Evolutionary conservation across 305 asterid species (phyloP), one percentile per base, ranked within the genome.

Genomic region (Nicotiana rustica): DNA sequence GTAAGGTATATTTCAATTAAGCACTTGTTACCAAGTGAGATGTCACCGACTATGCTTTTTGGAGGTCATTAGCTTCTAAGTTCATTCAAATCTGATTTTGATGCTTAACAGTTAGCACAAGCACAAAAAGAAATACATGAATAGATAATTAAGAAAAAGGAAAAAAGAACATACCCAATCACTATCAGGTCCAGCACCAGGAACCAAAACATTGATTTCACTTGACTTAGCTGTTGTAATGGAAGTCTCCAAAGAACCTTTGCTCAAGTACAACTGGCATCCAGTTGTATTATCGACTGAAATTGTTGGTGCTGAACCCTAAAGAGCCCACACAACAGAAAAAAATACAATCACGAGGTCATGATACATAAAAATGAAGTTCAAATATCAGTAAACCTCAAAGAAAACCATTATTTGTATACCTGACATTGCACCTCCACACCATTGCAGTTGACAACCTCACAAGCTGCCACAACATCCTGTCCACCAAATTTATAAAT

Each of bases 391-490:
- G 17, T 59, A 55, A 76, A 76, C 49, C 47, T 55, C 66, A 9
- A 59, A 31, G 80, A 66, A 76, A 65, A 17, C 31, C 31, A 55
- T 76, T 76, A 76, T 76, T 55, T 76, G n/a, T 15, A 55, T 88
- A 97, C 99, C 99, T 95, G 98, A 85, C 98, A 95, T 84, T 97
- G 99, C 86, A 97, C 96, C 93, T 97, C 97, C 71, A 97, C 91
- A 1, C 93, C 89, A 77, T 79, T 92, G 88, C 97, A 92, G 87
- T 97, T 97, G 85, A 97, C 99, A 83, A 97, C 84, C 92, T 97
- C 99, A 85, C 92, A 97, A 87, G 99, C 99, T 69, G 99, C 99
- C 83, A 97, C 98, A 70, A 95, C 99, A 87, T 92, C 99, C 99
- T 97, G 90, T 76, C 76, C 47, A 36, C 83, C 83, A 83, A 78